A percentile compares a stretch with the other conserved stretches of the same genome.
Evolutionary conservation across 2,329 filamentous ascomycete species (phyloP).

Genomic region (Capronia epimyces): DNA sequence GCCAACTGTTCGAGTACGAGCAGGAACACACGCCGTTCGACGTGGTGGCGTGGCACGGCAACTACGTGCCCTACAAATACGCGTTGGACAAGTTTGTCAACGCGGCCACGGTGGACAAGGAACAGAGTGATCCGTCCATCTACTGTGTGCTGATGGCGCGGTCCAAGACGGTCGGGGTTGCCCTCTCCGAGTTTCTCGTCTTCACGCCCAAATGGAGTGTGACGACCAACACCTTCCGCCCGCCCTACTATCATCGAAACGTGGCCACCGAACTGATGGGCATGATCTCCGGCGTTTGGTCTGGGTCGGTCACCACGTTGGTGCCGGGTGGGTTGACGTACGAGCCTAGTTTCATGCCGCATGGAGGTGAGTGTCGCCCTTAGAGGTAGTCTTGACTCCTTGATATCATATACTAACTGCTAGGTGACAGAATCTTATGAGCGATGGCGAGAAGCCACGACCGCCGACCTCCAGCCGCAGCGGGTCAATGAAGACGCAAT

Average conservation of each 20-base stretch:
- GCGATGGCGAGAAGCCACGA: slow-evolving; percentile 2
- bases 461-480: neutral
- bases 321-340: slow-evolving; percentile 12
- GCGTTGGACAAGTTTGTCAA: slow-evolving; percentile 39
- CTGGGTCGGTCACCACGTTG: slow-evolving; percentile 3
- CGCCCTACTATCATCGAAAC: slow-evolving; percentile 42
- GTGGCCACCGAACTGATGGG: slow-evolving; percentile 38
- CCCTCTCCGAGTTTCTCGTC: slow-evolving; percentile 37
- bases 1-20: slow-evolving; percentile 54
- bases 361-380: slow-evolving; percentile 5
- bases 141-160: slow-evolving; percentile 40
- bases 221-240: slow-evolving; percentile 37
- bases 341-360: slow-evolving; percentile 13
- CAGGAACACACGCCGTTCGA: slow-evolving; percentile 65
- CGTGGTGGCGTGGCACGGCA: slow-evolving; percentile 66
- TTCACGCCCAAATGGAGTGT: slow-evolving; percentile 39
- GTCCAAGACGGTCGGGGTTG: slow-evolving; percentile 30
- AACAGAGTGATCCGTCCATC: slow-evolving; percentile 40
- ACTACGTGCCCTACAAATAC: slow-evolving; percentile 48
- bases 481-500: neutral
- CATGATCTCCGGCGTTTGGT: slow-evolving; percentile 21
- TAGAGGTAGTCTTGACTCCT: neutral
- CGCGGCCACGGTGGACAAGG: slow-evolving; percentile 36
- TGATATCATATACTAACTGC: neutral
- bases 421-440: slow-evolving; percentile 1